Evolutionary conservation across 2,329 filamentous ascomycete species (phyloP).

Genomic region (Aspergillus puulaauensis): DNA sequence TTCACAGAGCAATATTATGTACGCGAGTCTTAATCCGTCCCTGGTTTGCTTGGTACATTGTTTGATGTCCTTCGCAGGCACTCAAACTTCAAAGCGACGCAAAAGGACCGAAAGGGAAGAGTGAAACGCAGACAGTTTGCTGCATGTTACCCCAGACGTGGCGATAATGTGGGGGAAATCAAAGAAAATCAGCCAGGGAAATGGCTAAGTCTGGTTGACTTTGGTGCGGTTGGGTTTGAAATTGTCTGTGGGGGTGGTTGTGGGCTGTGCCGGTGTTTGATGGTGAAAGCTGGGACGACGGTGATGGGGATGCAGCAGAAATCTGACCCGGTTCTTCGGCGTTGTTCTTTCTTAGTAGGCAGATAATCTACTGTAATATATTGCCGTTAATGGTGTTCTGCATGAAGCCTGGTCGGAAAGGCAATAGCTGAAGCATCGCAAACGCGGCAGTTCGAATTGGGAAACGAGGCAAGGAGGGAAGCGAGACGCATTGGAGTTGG

Average conservation of each 20-base stretch:
- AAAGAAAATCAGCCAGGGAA: neutral
- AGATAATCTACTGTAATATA: neutral
- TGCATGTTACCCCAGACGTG: neutral
- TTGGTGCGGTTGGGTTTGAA: neutral
- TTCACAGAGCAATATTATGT: neutral
- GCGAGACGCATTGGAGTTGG: neutral
- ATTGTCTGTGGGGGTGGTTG: neutral
- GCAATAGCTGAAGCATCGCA: neutral
- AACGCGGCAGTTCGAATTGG: neutral
- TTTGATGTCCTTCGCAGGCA: neutral
- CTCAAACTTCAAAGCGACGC: neutral
- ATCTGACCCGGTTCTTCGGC: neutral
- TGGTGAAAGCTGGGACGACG: neutral
- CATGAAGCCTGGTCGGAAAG: neutral
- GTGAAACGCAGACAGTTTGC: neutral
- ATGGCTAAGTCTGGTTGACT: neutral
- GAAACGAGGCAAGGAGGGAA: neutral
- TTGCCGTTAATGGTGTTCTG: neutral
- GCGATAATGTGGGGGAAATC: neutral
- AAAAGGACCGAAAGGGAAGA: neutral
- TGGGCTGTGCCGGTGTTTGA: neutral
- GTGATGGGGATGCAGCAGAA: neutral
- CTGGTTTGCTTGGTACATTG: neutral
- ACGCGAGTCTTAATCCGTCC: neutral
- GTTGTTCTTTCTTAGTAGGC: neutral